A percentile compares a stretch with the other conserved stretches of the same genome.
These are phyloP conservation scores for Herpetospermum pedunculosum DNA, from an alignment of 306 rosid species.

Conservation along the genomic window DNA sequence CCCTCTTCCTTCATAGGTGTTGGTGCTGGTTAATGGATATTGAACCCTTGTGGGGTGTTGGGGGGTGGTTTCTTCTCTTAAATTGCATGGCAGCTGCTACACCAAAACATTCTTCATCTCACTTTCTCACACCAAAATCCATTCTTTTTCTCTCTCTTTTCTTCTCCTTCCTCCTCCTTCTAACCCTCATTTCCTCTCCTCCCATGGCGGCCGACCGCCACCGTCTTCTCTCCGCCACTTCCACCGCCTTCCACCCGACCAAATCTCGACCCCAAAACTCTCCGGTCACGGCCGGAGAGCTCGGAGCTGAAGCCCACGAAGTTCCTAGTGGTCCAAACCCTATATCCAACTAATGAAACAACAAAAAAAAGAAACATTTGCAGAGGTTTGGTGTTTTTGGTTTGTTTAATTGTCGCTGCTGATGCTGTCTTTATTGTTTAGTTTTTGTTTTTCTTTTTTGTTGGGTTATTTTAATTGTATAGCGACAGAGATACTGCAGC, in stretches of 20 bases:
- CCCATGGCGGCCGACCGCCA: conserved; percentile 8
- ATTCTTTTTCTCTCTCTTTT: conserved; percentile 41
- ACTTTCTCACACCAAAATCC: conserved; percentile 32
- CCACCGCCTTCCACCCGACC: conserved; percentile 36
- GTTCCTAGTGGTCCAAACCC: conserved; percentile 20
- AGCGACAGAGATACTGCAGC: conserved; percentile 10
- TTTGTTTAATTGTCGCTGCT: background rate
- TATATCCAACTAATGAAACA: conserved; percentile 7
- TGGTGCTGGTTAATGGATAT: conserved; percentile 96
- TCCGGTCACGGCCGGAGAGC: background rate
- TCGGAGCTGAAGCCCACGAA: conserved; percentile 13
- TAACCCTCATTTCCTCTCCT: conserved; percentile 19
- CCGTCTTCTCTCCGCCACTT: conserved; percentile 31
- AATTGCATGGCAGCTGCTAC: conserved; percentile 77
- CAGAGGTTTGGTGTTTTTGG: conserved; percentile 1
- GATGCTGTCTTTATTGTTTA: background rate
- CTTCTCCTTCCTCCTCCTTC: conserved; percentile 51
- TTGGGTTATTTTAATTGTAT: conserved; percentile 11
- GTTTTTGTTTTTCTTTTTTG: background rate
- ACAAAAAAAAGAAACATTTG: background rate
- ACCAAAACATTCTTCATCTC: conserved; percentile 39
- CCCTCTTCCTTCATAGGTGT: conserved; percentile 31
- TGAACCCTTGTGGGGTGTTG: conserved; percentile 95
- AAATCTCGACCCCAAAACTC: conserved; percentile 12
- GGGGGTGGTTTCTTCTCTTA: conserved; percentile 92